These are phyloP conservation scores for Candida golubevii DNA, from an alignment of 805 yeast species.

Conservation along the genomic window DNA sequence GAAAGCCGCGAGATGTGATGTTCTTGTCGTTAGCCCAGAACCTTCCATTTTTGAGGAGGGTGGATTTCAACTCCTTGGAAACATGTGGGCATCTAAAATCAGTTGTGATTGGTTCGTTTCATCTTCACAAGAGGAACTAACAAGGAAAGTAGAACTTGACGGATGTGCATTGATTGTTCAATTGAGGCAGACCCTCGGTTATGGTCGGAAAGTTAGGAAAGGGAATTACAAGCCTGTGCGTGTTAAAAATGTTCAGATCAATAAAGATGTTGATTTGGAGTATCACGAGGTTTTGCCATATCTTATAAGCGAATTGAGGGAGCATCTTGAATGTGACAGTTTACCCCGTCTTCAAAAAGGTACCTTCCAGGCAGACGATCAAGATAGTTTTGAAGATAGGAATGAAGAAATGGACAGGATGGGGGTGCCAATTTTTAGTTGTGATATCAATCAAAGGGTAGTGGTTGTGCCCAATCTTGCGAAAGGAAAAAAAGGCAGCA, in stretches of 20 bases:
- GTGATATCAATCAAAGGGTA: constrained; percentile 50
- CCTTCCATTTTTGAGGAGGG: constrained; percentile 50
- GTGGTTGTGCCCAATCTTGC: constrained; percentile 74
- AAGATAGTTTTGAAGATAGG: constrained; percentile 1
- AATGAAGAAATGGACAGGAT: constrained; percentile 6
- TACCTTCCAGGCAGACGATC: not conserved
- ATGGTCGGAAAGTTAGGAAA: constrained; percentile 30
- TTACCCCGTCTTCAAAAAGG: constrained; percentile 1
- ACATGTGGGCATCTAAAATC: constrained; percentile 74
- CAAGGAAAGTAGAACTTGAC: constrained; percentile 57
- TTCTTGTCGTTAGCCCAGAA: constrained; percentile 68
- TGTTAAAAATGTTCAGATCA: constrained; percentile 57
- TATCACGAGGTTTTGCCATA: constrained; percentile 54
- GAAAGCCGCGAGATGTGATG: constrained; percentile 66
- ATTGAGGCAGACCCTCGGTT: constrained; percentile 60
- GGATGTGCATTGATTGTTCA: constrained; percentile 75
- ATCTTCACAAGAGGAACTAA: constrained; percentile 54
- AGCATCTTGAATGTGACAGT: constrained; percentile 20
- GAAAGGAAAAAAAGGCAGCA: constrained; percentile 71
- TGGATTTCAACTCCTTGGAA: constrained; percentile 59
- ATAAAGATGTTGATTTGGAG: constrained; percentile 69
- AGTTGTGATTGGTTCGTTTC: constrained; percentile 58
- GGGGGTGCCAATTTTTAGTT: constrained; percentile 29
- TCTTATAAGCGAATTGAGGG: constrained; percentile 22
- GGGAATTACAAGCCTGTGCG: constrained; percentile 69